A percentile compares a stretch with the other conserved stretches of the same genome.
Evolutionary conservation across 2,329 filamentous ascomycete species (phyloP).

Genomic region (Chalaropsis ovoidea): DNA sequence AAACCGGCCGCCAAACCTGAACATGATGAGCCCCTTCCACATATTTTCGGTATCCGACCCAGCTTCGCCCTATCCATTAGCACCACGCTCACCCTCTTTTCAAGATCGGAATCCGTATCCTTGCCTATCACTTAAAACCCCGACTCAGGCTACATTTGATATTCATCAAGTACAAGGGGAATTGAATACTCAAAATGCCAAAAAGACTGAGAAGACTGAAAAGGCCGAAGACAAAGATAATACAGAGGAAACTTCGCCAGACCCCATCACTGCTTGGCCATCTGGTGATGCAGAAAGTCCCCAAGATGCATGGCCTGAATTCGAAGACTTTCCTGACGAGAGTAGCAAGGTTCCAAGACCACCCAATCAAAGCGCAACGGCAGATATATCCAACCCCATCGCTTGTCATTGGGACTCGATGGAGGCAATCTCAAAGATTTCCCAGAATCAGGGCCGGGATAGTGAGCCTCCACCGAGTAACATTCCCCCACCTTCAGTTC

Average conservation of each 20-base stretch:
- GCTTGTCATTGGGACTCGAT: slow-evolving; percentile 39
- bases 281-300: slow-evolving; percentile 29
- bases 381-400: not conserved
- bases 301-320: slow-evolving; percentile 43
- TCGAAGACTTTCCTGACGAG: slow-evolving; percentile 37
- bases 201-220: slow-evolving; percentile 32
- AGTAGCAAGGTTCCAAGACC: not conserved
- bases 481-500: slow-evolving; percentile 74
- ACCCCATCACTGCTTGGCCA: slow-evolving; percentile 41
- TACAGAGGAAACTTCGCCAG: not conserved
- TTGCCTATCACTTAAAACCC: slow-evolving; percentile 40
- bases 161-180: not conserved
- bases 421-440: slow-evolving; percentile 28
- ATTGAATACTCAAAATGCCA: slow-evolving; percentile 2
- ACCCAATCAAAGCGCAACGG: not conserved
- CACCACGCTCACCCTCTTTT: slow-evolving; percentile 44
- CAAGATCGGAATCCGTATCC: slow-evolving; percentile 46
- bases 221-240: slow-evolving; percentile 28
- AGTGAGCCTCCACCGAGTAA: slow-evolving; percentile 60
- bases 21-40: not conserved
- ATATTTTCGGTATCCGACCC: slow-evolving; percentile 1
- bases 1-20: slow-evolving; percentile 12
- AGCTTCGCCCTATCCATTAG: slow-evolving; percentile 37
- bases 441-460: not conserved
- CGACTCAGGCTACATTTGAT: slow-evolving; percentile 32